These are phyloP conservation scores for Panellus pusillus DNA, from an alignment of 768 basidiomycete genomes.

Conservation along the genomic window DNA sequence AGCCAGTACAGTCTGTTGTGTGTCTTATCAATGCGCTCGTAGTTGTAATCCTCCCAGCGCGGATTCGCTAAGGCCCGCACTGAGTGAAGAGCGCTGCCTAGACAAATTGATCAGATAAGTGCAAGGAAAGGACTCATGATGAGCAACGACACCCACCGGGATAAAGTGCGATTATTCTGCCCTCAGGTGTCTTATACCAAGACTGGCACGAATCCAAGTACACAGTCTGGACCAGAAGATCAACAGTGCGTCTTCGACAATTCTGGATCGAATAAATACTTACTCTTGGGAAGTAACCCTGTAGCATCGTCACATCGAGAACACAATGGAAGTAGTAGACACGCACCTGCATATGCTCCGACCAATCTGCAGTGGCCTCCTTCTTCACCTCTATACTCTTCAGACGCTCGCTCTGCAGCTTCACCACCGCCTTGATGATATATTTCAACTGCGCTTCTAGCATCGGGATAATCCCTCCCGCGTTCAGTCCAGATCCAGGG, in stretches of 20 bases:
- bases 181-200: conserved; percentile 14
- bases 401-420: conserved; percentile 6
- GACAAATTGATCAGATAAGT: not conserved
- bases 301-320: not conserved
- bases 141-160: conserved; percentile 1
- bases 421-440: conserved; percentile 9
- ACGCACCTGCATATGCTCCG: conserved; percentile 11
- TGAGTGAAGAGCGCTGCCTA: conserved; percentile 11
- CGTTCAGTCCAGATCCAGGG: conserved; percentile 10
- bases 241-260: not conserved
- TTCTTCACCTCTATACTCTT: conserved; percentile 10
- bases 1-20: conserved; percentile 11
- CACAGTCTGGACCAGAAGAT: conserved; percentile 9
- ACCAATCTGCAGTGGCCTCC: conserved; percentile 7
- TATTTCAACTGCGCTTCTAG: conserved; percentile 6
- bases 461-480: conserved; percentile 4
- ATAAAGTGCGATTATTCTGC: conserved; percentile 8
- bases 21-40: conserved; percentile 11
- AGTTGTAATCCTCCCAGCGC: conserved; percentile 16
- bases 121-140: not conserved
- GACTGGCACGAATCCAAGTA: conserved; percentile 10
- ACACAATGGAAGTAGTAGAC: not conserved
- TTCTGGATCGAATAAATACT: not conserved
- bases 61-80: conserved; percentile 2
- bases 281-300: conserved; percentile 15